Base-by-base conservation (phyloP, 495 filamentous ascomycete species). In the Lasiosphaeria miniovina region DNA sequence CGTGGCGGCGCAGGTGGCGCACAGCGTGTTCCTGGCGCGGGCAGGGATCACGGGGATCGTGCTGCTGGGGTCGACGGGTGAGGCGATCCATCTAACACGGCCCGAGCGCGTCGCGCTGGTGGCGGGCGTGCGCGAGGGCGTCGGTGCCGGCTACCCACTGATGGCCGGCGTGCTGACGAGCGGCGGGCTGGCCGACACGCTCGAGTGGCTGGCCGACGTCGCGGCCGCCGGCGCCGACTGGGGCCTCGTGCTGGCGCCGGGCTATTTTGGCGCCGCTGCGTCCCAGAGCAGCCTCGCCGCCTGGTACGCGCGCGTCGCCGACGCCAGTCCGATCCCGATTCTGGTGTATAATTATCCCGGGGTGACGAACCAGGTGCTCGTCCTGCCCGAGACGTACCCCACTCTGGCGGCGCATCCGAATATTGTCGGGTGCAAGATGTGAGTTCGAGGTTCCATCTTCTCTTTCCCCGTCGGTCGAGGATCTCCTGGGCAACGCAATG, bases 111-210 rank as follows among this genome's bases (percentile, higher is more conserved):
- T 67, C 53, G 67, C 77, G 12, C 75, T 89, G n/a, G 67, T 89
- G 24, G 68, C 74, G 4, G 70, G 72, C 33, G 80, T 87, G 2
- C 77, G 84, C 32, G 66, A 75, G 51, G 77, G 77, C 15, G 73
- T 87, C 33, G 77, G 82, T 36, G 70, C 72, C 15, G 77, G 83
- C 61, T 86, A 85, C 55, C 87, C 87, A 0, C 71, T 90, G 41
- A 87, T 90, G 69, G 88, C 86, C 0, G 88, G 87, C 1, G 86
- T 86, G 0, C 75, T 86, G 9, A 82, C 81, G 0, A 83, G 87
- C 59, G 82, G 79, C 53, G 81, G 77, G 38, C 77, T 90, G 55
- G 83, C 82, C 10, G 88, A 88, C 65, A 85, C 83, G 24, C 68
- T 89, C 8, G 74, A 84, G 65, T 77, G 84, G 72, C 68, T 88